Percentiles rank a stretch among this genome's conserved stretches.
These are phyloP conservation scores for Citrullus colocynthis DNA, from an alignment of 306 rosid species.

Conservation along the genomic window DNA sequence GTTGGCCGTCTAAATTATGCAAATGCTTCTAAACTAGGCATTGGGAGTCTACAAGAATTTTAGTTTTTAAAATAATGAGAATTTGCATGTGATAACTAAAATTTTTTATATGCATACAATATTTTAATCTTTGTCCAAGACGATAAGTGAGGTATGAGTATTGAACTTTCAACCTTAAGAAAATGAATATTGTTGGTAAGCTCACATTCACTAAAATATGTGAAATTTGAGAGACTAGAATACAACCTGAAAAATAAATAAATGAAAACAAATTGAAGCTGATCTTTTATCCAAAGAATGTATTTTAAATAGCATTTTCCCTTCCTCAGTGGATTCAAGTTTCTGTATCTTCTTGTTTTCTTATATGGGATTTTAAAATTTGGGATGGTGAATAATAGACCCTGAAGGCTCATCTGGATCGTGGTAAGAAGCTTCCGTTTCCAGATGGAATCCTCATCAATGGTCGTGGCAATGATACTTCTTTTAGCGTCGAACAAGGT, in stretches of 20 bases:
- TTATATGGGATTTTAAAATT: not conserved
- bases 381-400: slow-evolving; percentile 21
- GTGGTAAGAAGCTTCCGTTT: slow-evolving; percentile 63
- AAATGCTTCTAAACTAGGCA: not conserved
- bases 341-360: no score
- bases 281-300: not conserved
- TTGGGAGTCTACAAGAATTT: not conserved
- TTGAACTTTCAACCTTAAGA: no score
- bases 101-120: no score
- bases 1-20: not conserved
- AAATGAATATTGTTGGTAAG: no score
- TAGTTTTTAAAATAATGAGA: no score
- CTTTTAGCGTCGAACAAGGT: slow-evolving; percentile 83
- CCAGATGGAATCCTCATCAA: slow-evolving; percentile 95
- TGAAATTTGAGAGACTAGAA: not conserved
- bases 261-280: no score
- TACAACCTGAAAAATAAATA: not conserved
- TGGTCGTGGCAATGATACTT: slow-evolving; percentile 64
- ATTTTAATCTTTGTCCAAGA: no score
- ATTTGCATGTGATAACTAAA: no score
- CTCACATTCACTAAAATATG: not conserved
- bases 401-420: slow-evolving; percentile 55
- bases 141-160: no score
- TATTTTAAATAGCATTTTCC: not conserved
- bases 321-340: no score